Evolutionary conservation across 2,329 filamentous ascomycete genomes (phyloP).

Genomic region (Botryotinia narcissicola): DNA sequence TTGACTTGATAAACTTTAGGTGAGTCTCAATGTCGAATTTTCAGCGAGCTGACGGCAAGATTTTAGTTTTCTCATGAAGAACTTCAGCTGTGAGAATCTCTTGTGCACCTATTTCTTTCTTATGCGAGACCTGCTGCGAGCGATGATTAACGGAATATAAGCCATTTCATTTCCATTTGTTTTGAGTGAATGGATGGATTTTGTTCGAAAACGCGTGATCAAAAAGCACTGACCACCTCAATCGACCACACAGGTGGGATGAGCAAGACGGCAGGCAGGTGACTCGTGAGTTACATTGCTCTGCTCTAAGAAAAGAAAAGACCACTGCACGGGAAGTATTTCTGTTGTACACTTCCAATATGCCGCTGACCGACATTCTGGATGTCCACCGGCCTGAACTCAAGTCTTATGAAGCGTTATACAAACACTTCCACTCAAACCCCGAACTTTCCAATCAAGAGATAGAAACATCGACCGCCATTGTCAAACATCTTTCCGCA

Average conservation of each 20-base stretch:
- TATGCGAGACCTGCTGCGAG: background rate
- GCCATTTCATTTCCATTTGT: background rate
- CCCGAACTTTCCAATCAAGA: slow-evolving; percentile 21
- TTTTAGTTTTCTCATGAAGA: background rate
- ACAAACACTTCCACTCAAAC: slow-evolving; percentile 13
- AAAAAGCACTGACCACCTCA: background rate
- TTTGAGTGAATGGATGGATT: background rate
- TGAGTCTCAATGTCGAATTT: background rate
- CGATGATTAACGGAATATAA: background rate
- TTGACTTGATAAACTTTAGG: background rate
- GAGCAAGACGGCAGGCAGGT: background rate
- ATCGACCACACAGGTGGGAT: background rate
- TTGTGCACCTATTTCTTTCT: background rate
- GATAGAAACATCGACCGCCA: slow-evolving; percentile 3
- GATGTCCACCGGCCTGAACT: background rate
- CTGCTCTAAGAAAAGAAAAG: background rate
- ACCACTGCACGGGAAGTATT: background rate
- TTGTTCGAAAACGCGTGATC: background rate
- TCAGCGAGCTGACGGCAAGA: background rate
- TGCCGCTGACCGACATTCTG: background rate
- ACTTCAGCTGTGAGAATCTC: background rate
- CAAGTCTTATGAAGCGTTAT: slow-evolving; percentile 12
- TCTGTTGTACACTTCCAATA: background rate
- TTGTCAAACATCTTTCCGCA: background rate
- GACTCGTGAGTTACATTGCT: background rate